Base-by-base conservation (phyloP, 257 asterid genomes). In the Fraxinus pennsylvanica region DNA sequence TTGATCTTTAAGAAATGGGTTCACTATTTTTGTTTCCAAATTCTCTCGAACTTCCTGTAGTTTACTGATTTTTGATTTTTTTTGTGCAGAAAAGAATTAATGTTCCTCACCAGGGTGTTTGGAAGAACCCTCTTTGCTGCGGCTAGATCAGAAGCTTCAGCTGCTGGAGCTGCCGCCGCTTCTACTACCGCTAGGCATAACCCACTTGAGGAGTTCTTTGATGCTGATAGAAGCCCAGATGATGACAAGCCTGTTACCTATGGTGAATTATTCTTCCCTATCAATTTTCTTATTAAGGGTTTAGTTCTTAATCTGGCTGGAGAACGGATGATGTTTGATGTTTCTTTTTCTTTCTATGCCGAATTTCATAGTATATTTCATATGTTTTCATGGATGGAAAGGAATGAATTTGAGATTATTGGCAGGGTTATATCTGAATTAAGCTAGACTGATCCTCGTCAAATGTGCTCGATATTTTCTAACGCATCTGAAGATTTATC, bases 181-280 rank as follows among this genome's bases (percentile, higher is more conserved):
- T 47, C 86, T 36, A 82, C 87, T 61, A 66, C 71, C 29, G 45
- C 54, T 27, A 82, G 75, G 52, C 90, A 66, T 61, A 94, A 90
- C 80, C 96, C 96, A 1, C 93, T 94, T 14, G 92, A 87, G 83
- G 91, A 88, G 81, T 94, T 94, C 82, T 94, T 94, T 65, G 97
- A 92, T 85, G 88, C 74, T 9, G 94, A 92, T 43, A 82, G 96
- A 74, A 84, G 82, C 33, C 73, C 68, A 0, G 96, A 92, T 19
- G 97, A 89, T 35, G 98, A 92, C 33, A 89, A 86, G 75, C 96
- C 97, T 63, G 80, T 87, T n/a, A 87, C 88, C 68, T 94, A 92
- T 79, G 98, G 98, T 94, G 82, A 72, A n/a, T 3, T 41, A 1
- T 22, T 38, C 52, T 78, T 59, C 21, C 5, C 52, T 71, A 22